phyloP scores from a whole-genome alignment of 352 stramenopile species.

The Phytopythium litorale region DNA sequence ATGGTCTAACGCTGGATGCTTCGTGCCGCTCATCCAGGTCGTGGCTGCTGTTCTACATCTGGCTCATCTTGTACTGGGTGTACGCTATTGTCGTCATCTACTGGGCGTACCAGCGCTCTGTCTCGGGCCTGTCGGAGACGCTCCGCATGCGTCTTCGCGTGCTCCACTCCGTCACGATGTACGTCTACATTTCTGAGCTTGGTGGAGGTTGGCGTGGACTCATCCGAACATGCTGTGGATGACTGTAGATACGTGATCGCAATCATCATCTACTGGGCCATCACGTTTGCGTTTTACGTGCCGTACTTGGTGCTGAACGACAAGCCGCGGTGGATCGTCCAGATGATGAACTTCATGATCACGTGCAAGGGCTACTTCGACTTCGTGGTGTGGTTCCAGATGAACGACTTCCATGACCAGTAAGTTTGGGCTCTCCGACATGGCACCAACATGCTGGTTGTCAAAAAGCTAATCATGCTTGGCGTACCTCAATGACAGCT shows the following conservation, averaged over 20 bases:
- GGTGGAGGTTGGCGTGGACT: not conserved
- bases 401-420: slow-evolving; percentile 78
- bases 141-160: slow-evolving; percentile 82
- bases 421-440: slow-evolving; percentile 5
- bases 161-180: slow-evolving; percentile 86
- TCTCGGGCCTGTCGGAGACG: slow-evolving; percentile 80
- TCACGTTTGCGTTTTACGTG: slow-evolving; percentile 85
- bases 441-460: not conserved
- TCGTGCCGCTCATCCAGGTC: slow-evolving; percentile 30
- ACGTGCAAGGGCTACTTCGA: slow-evolving; percentile 90
- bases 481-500: not conserved
- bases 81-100: slow-evolving; percentile 86
- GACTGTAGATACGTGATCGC: slow-evolving; percentile 75
- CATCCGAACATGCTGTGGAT: not conserved
- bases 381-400: slow-evolving; percentile 88
- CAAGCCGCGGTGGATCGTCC: slow-evolving; percentile 39
- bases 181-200: slow-evolving; percentile 15
- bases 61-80: slow-evolving; percentile 84
- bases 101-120: slow-evolving; percentile 76
- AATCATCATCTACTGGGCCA: slow-evolving; percentile 89
- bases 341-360: slow-evolving; percentile 90
- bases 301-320: slow-evolving; percentile 72
- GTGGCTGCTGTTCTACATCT: slow-evolving; percentile 85
- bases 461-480: not conserved
- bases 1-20: slow-evolving; percentile 1